Percentiles rank a stretch among this genome's conserved stretches.
phyloP scores from a whole-genome alignment of 257 asterid species.

The Capsicum baccatum region DNA sequence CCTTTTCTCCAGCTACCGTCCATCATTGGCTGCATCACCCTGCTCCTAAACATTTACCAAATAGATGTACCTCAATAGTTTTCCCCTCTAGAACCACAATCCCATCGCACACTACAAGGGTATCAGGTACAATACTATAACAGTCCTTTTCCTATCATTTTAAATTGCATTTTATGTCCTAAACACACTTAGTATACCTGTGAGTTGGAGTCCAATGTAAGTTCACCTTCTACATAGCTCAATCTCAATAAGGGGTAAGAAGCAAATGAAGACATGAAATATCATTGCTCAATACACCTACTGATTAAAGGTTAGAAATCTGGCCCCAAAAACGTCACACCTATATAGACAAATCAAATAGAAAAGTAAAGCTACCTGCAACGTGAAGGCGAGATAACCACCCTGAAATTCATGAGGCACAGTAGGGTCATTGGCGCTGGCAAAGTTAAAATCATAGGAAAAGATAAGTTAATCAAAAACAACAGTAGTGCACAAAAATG shows the following conservation, averaged over 20 bases:
- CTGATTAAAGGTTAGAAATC: not conserved
- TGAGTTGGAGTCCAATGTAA: not conserved
- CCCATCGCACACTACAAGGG: not conserved
- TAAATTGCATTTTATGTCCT: not conserved
- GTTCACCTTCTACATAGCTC: not conserved
- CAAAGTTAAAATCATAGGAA: slow-evolving; percentile 32
- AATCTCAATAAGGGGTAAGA: slow-evolving; percentile 17
- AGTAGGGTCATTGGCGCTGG: slow-evolving; percentile 76
- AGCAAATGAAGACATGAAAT: not conserved
- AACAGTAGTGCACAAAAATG: slow-evolving; percentile 21
- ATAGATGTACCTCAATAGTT: not conserved
- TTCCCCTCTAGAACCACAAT: not conserved
- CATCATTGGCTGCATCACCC: slow-evolving; percentile 3
- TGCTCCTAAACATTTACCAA: not conserved
- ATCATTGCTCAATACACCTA: not conserved
- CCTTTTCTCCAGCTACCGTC: not conserved
- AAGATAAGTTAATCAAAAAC: slow-evolving; percentile 22
- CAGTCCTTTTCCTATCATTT: slow-evolving; percentile 21
- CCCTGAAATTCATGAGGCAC: slow-evolving; percentile 80
- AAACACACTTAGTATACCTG: not conserved
- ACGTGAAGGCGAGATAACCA: slow-evolving; percentile 87
- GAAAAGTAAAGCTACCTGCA: slow-evolving; percentile 54
- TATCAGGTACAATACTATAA: not conserved
- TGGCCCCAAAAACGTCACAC: not conserved
- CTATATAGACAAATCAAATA: not conserved